A percentile compares a stretch with the other conserved stretches of the same genome.
phyloP scores from a whole-genome alignment of 306 rosid species.

The Quercus rubra region DNA sequence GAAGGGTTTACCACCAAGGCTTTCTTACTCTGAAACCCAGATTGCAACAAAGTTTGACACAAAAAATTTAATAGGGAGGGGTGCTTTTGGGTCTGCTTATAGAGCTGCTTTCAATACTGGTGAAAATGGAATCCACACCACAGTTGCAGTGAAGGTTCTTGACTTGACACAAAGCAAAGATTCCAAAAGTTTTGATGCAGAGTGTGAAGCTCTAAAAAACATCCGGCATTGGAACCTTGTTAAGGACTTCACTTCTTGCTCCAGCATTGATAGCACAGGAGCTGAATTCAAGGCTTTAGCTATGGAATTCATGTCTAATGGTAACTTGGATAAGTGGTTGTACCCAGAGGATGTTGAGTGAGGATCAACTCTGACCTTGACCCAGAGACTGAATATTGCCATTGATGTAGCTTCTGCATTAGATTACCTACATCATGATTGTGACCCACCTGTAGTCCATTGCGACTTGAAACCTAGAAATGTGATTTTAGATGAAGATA shows the following conservation, averaged over 20 bases:
- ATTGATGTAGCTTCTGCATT: slow-evolving; percentile 45
- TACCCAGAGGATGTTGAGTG: slow-evolving; percentile 17
- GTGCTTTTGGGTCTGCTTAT: too few species aligned
- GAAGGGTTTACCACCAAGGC: too few species aligned
- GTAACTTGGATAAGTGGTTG: slow-evolving; percentile 31
- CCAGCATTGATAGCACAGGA: slow-evolving; percentile 34
- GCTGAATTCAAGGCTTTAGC: slow-evolving; percentile 40
- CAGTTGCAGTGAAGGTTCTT: too few species aligned
- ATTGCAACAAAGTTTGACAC: too few species aligned
- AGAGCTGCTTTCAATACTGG: too few species aligned
- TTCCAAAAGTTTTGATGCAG: too few species aligned
- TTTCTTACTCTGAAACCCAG: too few species aligned
- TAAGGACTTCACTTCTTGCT: slow-evolving; percentile 36
- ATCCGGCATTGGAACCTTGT: slow-evolving; percentile 19
- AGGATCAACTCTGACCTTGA: slow-evolving; percentile 22
- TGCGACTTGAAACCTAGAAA: slow-evolving; percentile 47
- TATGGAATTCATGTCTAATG: slow-evolving; percentile 40
- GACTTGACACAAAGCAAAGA: too few species aligned
- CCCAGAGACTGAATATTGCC: slow-evolving; percentile 34
- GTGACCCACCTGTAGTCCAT: slow-evolving; percentile 41
- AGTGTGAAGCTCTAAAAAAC: too few species aligned
- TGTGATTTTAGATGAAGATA: too few species aligned
- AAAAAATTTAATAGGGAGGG: too few species aligned
- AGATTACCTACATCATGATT: slow-evolving; percentile 42
- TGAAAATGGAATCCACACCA: too few species aligned